phyloP scores from a whole-genome alignment of 306 rosid genomes.

The Glycine tomentella region DNA sequence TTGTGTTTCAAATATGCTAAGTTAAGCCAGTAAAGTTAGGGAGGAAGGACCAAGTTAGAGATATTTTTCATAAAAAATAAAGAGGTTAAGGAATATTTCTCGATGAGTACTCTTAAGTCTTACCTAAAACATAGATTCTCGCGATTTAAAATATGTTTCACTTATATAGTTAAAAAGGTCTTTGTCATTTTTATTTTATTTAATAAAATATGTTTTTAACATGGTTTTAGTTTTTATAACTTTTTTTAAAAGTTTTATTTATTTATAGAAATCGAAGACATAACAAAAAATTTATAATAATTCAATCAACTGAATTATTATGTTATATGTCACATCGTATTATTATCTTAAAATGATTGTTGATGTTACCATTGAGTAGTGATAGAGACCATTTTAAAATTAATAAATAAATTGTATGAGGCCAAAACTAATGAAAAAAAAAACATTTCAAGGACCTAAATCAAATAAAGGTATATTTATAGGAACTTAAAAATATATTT shows the following conservation, averaged over 20 bases:
- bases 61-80: neutral
- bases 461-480: neutral
- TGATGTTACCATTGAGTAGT: neutral
- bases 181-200: too few species aligned
- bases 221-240: neutral
- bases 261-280: too few species aligned
- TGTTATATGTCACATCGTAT: too few species aligned
- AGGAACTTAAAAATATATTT: neutral
- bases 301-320: too few species aligned
- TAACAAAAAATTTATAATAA: too few species aligned
- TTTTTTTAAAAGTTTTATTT: neutral
- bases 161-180: neutral
- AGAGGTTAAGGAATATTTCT: neutral
- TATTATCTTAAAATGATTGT: neutral
- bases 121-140: neutral
- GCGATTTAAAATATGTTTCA: neutral
- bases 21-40: slow-evolving; percentile 23
- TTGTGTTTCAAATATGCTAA: slow-evolving; percentile 46
- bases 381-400: neutral
- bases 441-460: neutral
- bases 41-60: neutral
- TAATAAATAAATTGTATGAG: neutral
- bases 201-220: neutral
- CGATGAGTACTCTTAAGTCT: neutral
- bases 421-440: neutral